These are phyloP conservation scores for Fusarium praegraminearum DNA, from an alignment of 2,329 filamentous ascomycete genomes.

Conservation along the genomic window DNA sequence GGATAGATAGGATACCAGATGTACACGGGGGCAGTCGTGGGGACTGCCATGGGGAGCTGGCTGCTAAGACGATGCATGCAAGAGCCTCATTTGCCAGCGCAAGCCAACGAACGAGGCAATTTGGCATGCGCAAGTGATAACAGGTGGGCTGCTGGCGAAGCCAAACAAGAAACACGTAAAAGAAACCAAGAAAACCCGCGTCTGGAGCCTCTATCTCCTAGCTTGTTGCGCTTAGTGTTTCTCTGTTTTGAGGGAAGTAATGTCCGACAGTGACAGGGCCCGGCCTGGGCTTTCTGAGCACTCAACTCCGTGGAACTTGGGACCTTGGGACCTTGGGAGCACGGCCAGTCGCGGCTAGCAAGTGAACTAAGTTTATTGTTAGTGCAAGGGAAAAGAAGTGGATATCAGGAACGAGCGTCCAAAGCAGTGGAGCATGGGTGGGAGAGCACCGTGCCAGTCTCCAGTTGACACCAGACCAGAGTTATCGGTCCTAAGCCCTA, in stretches of 20 bases:
- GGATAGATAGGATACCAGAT: constrained; percentile 41
- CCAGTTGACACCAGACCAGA: constrained; percentile 20
- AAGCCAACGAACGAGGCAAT: constrained; percentile 30
- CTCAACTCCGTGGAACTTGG: constrained; percentile 33
- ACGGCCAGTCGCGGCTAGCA: constrained; percentile 47
- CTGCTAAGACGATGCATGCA: neutral
- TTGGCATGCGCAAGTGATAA: constrained; percentile 43
- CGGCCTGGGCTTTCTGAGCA: constrained; percentile 29
- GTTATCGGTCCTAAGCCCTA: constrained; percentile 40
- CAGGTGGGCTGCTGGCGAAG: constrained; percentile 44
- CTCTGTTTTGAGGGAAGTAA: constrained; percentile 38
- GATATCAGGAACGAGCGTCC: constrained; percentile 35
- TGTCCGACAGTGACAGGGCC: constrained; percentile 46
- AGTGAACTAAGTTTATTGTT: constrained; percentile 32
- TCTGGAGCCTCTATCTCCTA: constrained; percentile 36
- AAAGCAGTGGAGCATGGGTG: constrained; percentile 31
- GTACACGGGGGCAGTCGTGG: constrained; percentile 17
- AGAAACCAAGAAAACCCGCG: constrained; percentile 45
- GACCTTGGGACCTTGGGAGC: constrained; percentile 1
- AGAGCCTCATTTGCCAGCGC: constrained; percentile 45
- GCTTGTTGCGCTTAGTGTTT: constrained; percentile 31
- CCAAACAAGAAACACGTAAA: constrained; percentile 43
- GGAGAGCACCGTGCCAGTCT: constrained; percentile 30
- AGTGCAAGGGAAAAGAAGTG: constrained; percentile 38
- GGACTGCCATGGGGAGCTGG: constrained; percentile 24